A percentile compares a stretch with the other conserved stretches of the same genome.
Conservation (phyloP, 2,329 filamentous ascomycete species). For the Aspergillus glaucus region DNA sequence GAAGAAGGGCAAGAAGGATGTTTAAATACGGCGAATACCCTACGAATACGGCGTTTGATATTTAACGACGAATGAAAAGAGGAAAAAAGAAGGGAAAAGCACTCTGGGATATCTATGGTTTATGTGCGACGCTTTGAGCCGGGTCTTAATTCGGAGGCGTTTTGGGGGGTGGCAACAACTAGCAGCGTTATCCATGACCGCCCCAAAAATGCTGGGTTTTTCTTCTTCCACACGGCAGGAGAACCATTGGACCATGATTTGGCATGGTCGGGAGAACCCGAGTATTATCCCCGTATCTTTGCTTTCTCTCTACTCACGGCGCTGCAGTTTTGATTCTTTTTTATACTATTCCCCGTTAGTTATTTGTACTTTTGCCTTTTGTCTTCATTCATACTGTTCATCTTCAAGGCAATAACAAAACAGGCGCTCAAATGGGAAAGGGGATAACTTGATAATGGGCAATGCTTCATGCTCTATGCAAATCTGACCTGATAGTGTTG, state of each 20-base stretch:
- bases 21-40: conserved; percentile 21
- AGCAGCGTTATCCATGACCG: not conserved
- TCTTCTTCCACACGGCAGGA: not conserved
- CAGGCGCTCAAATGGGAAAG: conserved; percentile 38
- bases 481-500: not conserved
- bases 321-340: conserved; percentile 13
- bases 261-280: not conserved
- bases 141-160: conserved; percentile 1
- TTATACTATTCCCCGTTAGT: conserved; percentile 11
- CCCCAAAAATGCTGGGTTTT: not conserved
- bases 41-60: conserved; percentile 19
- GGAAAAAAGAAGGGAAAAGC: conserved; percentile 14
- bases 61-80: conserved; percentile 17
- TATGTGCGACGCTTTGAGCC: conserved; percentile 5
- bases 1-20: conserved; percentile 69
- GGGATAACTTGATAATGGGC: conserved; percentile 30
- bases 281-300: not conserved
- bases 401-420: conserved; percentile 16
- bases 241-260: conserved; percentile 1
- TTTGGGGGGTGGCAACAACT: not conserved
- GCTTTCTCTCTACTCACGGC: conserved; percentile 15
- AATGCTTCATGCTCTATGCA: conserved; percentile 33
- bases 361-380: conserved; percentile 10
- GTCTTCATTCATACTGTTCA: conserved; percentile 16
- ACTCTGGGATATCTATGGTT: conserved; percentile 7